A percentile compares a stretch with the other conserved stretches of the same genome.
phyloP scores from a whole-genome alignment of 2,329 filamentous ascomycete species.

The Colletotrichum graminicola region DNA sequence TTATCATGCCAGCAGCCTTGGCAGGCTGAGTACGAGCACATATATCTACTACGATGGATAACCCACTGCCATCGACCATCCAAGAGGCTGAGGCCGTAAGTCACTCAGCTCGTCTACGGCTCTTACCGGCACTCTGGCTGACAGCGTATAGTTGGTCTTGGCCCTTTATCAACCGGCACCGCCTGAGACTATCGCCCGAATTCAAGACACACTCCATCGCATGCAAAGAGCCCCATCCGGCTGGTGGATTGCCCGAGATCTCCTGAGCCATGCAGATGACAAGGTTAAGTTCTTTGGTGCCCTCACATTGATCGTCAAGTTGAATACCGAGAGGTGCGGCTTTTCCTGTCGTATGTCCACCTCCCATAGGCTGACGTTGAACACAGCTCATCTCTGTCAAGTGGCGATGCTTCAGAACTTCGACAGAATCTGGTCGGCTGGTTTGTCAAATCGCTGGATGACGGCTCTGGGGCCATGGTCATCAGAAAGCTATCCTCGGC shows the following conservation, averaged over 20 bases:
- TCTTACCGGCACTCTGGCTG: not conserved
- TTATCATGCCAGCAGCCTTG: conserved; percentile 1
- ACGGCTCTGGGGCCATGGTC: conserved; percentile 70
- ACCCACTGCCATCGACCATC: conserved; percentile 29
- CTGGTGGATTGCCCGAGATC: conserved; percentile 85
- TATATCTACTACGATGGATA: conserved; percentile 29
- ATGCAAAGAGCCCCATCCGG: conserved; percentile 84
- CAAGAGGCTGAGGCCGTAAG: conserved; percentile 41
- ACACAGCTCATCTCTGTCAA: conserved; percentile 62
- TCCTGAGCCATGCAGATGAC: conserved; percentile 76
- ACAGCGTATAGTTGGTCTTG: conserved; percentile 57
- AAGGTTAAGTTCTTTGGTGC: conserved; percentile 93
- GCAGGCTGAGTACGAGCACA: not conserved
- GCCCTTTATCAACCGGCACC: conserved; percentile 66
- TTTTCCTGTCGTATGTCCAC: not conserved
- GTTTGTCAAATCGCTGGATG: conserved; percentile 67
- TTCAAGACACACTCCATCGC: conserved; percentile 80
- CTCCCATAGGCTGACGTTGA: conserved; percentile 19
- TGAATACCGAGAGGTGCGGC: conserved; percentile 86
- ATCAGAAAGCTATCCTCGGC: conserved; percentile 82
- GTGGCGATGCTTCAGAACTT: conserved; percentile 69
- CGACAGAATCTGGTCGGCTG: conserved; percentile 72
- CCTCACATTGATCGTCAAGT: conserved; percentile 91
- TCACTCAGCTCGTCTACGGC: not conserved
- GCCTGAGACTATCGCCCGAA: conserved; percentile 60